Evolutionary conservation across 2,329 filamentous ascomycete species (phyloP).

Genomic region (Shiraia sp.): DNA sequence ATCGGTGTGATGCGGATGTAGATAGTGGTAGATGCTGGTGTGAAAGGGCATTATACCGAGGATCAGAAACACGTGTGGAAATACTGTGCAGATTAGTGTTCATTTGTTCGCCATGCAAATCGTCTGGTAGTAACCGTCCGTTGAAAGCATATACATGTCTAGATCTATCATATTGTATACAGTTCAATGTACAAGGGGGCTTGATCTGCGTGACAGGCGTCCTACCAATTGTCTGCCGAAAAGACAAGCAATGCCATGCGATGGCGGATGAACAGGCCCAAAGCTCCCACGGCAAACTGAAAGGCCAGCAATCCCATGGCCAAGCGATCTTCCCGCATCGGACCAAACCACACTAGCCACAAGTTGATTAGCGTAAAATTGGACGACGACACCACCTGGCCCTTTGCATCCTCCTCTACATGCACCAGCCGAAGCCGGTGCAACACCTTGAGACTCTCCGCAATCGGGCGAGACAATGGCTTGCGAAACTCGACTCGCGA

Average conservation of each 20-base stretch:
- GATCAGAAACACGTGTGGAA: no score
- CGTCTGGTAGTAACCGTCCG: no score
- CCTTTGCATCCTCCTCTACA: conserved; percentile 68
- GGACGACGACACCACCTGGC: conserved; percentile 75
- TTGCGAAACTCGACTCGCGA: conserved; percentile 76
- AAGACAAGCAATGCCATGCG: conserved; percentile 85
- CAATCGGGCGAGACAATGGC: conserved; percentile 70
- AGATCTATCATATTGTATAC: no score
- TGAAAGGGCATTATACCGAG: no score
- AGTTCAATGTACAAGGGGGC: no score
- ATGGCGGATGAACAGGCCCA: conserved; percentile 85
- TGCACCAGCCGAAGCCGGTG: conserved; percentile 69
- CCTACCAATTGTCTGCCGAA: conserved; percentile 74
- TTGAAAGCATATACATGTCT: no score
- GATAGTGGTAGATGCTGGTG: no score
- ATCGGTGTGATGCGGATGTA: no score
- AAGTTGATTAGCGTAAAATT: conserved; percentile 95
- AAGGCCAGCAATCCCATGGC: conserved; percentile 78
- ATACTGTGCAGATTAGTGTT: no score
- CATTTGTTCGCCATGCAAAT: neutral
- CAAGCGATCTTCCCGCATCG: conserved; percentile 82
- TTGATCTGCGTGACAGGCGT: no score
- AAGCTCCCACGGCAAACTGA: conserved; percentile 75
- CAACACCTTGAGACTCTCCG: conserved; percentile 67
- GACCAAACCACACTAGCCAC: conserved; percentile 94